phyloP scores from a whole-genome alignment of 2,329 filamentous ascomycete species.

The Fusarium sp. region DNA sequence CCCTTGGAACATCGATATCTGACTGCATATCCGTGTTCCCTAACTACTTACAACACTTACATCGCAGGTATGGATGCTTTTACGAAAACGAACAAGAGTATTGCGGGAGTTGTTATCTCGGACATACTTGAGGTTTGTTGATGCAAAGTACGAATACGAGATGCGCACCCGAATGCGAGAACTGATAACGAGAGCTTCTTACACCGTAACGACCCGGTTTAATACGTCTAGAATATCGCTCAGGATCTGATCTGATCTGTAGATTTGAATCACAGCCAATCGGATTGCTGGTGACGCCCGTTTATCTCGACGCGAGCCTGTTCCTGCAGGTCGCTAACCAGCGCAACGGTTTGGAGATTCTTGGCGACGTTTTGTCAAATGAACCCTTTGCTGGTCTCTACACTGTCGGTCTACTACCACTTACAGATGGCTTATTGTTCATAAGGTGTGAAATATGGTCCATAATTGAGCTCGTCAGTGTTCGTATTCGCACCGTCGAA shows the following conservation, averaged over 20 bases:
- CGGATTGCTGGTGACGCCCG: neutral
- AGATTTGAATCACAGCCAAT: neutral
- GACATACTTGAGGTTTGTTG: neutral
- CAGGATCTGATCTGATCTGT: conserved; percentile 23
- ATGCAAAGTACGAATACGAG: conserved; percentile 32
- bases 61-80: neutral
- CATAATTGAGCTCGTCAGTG: neutral
- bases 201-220: neutral
- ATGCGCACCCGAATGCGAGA: conserved; percentile 30
- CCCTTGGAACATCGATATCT: neutral
- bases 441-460: neutral
- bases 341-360: neutral
- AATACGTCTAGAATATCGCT: neutral
- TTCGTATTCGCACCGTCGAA: neutral
- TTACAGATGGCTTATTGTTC: neutral
- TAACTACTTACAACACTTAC: neutral
- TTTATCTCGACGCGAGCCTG: neutral
- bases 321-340: neutral
- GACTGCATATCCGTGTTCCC: conserved; percentile 9
- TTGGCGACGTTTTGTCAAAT: neutral
- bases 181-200: neutral
- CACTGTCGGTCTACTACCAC: neutral
- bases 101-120: too few species aligned
- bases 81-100: conserved; percentile 39
- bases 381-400: neutral